These are phyloP conservation scores for Lotmaria passim DNA, from an alignment of 208 protist species.

Conservation along the genomic window DNA sequence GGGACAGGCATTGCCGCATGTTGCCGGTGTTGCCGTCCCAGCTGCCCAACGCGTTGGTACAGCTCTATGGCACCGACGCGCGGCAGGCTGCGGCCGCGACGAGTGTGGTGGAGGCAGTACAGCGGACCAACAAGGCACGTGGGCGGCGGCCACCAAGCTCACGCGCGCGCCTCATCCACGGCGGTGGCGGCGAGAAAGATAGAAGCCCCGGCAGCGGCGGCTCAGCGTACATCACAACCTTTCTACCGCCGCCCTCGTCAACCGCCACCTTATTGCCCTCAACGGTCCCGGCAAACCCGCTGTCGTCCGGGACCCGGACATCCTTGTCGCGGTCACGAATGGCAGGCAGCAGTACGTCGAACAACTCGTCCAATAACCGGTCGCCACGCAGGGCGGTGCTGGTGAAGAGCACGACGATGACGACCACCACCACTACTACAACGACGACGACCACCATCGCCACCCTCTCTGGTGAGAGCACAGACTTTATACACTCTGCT, in stretches of 20 bases:
- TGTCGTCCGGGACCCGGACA: neutral
- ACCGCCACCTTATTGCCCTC: neutral
- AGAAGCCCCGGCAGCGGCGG: neutral
- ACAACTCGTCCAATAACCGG: conserved; percentile 2
- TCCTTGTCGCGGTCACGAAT: neutral
- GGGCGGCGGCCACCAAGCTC: conserved; percentile 6
- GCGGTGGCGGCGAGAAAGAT: neutral
- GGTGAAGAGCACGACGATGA: conserved; percentile 17
- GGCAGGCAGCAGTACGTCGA: conserved; percentile 6
- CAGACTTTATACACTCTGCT: conserved; percentile 20
- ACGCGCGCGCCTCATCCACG: neutral
- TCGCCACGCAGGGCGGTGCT: conserved; percentile 13
- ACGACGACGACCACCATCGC: conserved; percentile 17
- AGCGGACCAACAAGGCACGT: conserved; percentile 13
- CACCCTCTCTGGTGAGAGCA: conserved; percentile 14
- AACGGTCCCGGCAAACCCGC: neutral
- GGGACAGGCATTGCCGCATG: conserved; percentile 9
- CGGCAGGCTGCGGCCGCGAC: conserved; percentile 10
- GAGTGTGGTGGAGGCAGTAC: conserved; percentile 17
- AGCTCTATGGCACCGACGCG: conserved; percentile 14
- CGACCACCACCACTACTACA: conserved; percentile 16
- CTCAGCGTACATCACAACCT: neutral
- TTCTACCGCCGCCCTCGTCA: neutral
- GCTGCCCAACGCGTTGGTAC: conserved; percentile 1
- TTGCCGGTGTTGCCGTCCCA: conserved; percentile 16